Base-by-base conservation (phyloP, 257 asterid genomes). In the Capsicum chinense region DNA sequence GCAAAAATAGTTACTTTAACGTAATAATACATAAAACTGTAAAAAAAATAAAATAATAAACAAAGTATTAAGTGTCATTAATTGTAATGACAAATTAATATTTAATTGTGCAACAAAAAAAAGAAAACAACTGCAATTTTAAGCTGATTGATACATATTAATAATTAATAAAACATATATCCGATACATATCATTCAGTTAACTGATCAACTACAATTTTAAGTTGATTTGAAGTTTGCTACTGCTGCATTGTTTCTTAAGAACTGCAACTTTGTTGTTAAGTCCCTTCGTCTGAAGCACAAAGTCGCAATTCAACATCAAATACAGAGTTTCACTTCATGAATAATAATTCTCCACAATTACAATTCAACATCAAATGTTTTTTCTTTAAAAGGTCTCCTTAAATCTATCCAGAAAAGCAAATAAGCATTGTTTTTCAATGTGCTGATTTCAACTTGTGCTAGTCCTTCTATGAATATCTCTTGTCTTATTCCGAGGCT, bases 251-350 rank as follows among this genome's bases (percentile, higher is more conserved):
- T 84, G 90, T 42, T 89, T 91, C 90, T 88, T 90, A 3, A 83
- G 6, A 9, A 81, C 73, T 7, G 85, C 2, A 26, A 0, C 62
- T 56, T 73, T 62, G 9, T 80, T 73, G 63, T 26, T 91, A 10
- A 58, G 13, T 3, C 73, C 87, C 79, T 86, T 91, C 7, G 39
- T 84, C 35, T 87, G 89, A 4, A 83, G 82, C 82, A 92, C 95
- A 80, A 94, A 92, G 59, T 88, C 86, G 3, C 60, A 89, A 88
- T 62, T 93, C 97, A 2, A 91, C 94, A 3, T 93, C 97, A 94
- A 58, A 95, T 95, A 79, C 92, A 93, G 14, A 95, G 94, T 88
- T 88, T 92, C 16, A 91, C 98, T 10, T 93, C 99, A 5, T 91
- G 33, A 26, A 26, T 1, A 26, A 26, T 26, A 26, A 26, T 26